Conservation (phyloP, 768 basidiomycete species). For the Boletus reticuloceps region DNA sequence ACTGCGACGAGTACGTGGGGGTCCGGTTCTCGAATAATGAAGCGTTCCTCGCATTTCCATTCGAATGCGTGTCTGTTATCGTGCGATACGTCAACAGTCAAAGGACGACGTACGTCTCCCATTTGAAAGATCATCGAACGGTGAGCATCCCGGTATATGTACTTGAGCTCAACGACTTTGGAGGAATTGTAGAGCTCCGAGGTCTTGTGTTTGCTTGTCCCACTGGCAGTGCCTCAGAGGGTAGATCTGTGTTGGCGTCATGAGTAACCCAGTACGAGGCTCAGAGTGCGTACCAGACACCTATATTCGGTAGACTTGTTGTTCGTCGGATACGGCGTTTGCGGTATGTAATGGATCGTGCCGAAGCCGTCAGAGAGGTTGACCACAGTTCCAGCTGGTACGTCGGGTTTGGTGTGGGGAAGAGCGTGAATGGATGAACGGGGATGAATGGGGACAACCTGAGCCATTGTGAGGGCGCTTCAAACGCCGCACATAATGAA, state of each 20-base stretch:
- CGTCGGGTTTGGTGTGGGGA: too few species aligned
- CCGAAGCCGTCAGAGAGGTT: constrained; percentile 71
- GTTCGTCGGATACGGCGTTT: constrained; percentile 56
- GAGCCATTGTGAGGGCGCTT: too few species aligned
- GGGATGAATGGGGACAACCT: too few species aligned
- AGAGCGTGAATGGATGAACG: too few species aligned
- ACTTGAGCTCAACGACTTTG: constrained; percentile 73
- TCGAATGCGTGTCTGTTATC: constrained; percentile 72
- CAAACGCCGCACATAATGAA: too few species aligned
- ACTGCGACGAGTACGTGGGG: too few species aligned
- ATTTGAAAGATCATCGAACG: constrained; percentile 77
- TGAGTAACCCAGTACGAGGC: background rate
- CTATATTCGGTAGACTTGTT: constrained; percentile 54
- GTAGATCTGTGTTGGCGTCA: constrained; percentile 51
- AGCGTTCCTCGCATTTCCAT: constrained; percentile 84
- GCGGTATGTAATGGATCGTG: constrained; percentile 56
- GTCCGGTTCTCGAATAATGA: constrained; percentile 79
- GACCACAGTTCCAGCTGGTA: too few species aligned
- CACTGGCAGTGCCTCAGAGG: constrained; percentile 61
- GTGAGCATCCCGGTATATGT: constrained; percentile 68
- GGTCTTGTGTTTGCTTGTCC: constrained; percentile 69
- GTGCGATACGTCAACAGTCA: background rate
- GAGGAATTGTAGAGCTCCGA: constrained; percentile 76
- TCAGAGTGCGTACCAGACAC: constrained; percentile 49
- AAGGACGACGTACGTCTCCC: constrained; percentile 66